These are phyloP conservation scores for Sphagnurus paluster DNA, from an alignment of 1,284 basidiomycete genomes.

Conservation along the genomic window DNA sequence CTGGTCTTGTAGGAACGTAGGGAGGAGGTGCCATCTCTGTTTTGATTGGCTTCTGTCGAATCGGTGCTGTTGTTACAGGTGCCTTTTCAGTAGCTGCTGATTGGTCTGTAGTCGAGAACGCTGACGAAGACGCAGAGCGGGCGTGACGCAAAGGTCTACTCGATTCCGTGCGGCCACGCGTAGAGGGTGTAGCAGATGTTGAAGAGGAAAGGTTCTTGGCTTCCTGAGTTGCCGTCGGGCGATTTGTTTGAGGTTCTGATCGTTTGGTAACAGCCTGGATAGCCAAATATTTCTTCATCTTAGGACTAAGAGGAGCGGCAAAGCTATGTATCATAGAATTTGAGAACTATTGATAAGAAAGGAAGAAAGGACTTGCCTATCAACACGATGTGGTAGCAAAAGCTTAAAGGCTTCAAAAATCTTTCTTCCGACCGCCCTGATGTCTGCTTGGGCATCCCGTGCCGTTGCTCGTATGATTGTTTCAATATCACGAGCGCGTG, in stretches of 20 bases:
- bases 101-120: constrained; percentile 9
- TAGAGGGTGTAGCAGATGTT: constrained; percentile 22
- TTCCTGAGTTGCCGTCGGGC: not conserved
- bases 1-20: constrained; percentile 27
- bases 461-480: constrained; percentile 66
- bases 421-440: constrained; percentile 67
- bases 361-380: constrained; percentile 48
- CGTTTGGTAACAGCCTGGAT: constrained; percentile 35
- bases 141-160: constrained; percentile 18
- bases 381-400: constrained; percentile 65
- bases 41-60: constrained; percentile 20
- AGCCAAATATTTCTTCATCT: constrained; percentile 76
- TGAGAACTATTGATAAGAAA: constrained; percentile 13
- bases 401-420: constrained; percentile 77
- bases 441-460: constrained; percentile 75
- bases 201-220: constrained; percentile 20
- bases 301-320: constrained; percentile 71
- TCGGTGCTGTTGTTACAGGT: constrained; percentile 9
- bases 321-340: too few species aligned
- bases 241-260: constrained; percentile 5
- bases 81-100: constrained; percentile 9
- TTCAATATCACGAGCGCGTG: constrained; percentile 67
- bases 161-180: constrained; percentile 11
- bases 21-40: constrained; percentile 25
- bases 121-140: constrained; percentile 24